These are phyloP conservation scores for Saccharomyces hybrid DNA, from an alignment of 1,139 yeast genomes.

Conservation along the genomic window DNA sequence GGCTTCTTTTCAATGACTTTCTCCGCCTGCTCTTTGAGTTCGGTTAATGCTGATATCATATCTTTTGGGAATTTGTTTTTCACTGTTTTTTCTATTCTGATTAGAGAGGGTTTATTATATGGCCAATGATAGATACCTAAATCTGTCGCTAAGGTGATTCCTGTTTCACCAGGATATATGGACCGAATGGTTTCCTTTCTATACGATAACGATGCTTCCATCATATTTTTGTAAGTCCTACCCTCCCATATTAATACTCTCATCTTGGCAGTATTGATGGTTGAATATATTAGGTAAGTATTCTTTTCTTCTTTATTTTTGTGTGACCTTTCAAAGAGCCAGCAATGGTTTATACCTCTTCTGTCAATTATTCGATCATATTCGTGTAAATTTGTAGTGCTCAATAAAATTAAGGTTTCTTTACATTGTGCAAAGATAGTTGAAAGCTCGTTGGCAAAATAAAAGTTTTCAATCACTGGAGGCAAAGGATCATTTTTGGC, in stretches of 20 bases:
- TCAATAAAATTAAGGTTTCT: constrained; percentile 21
- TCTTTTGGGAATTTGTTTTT: constrained; percentile 20
- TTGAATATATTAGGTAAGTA: constrained; percentile 22
- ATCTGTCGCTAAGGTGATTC: constrained; percentile 20
- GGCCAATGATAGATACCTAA: constrained; percentile 24
- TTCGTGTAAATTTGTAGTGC: constrained; percentile 26
- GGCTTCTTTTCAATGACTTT: neutral
- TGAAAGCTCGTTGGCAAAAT: constrained; percentile 20
- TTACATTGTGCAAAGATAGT: constrained; percentile 27
- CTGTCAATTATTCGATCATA: constrained; percentile 29
- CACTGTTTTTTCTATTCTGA: constrained; percentile 17
- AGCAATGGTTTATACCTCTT: constrained; percentile 24
- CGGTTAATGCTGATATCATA: constrained; percentile 15
- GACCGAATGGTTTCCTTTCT: constrained; percentile 20
- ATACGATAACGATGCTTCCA: constrained; percentile 18
- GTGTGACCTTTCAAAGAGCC: constrained; percentile 17
- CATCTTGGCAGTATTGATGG: constrained; percentile 15
- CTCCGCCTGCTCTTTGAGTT: constrained; percentile 7
- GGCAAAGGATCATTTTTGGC: constrained; percentile 8
- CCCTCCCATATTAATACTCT: constrained; percentile 27
- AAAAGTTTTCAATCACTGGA: constrained; percentile 14
- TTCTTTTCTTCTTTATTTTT: constrained; percentile 6
- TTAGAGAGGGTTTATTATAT: constrained; percentile 9
- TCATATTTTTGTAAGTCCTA: constrained; percentile 20
- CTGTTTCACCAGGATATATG: constrained; percentile 10